Percentiles rank a stretch among this genome's conserved stretches.
These are phyloP conservation scores for Hypsizygus marmoreus DNA, from an alignment of 768 basidiomycete genomes.

Conservation along the genomic window DNA sequence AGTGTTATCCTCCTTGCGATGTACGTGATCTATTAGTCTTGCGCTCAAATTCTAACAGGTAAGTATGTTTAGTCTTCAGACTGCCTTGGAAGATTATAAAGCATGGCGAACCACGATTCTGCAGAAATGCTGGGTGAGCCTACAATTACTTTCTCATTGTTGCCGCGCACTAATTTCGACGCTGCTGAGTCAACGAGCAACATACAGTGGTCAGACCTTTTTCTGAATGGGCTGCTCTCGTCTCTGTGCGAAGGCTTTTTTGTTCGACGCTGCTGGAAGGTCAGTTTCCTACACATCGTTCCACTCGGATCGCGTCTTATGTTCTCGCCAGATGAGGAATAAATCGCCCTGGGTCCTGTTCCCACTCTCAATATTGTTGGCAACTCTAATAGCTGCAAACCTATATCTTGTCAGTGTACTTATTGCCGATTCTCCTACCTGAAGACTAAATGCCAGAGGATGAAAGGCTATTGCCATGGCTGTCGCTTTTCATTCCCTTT, in stretches of 20 bases:
- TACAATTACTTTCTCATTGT: neutral
- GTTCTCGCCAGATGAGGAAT: conserved; percentile 38
- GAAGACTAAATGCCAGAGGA: conserved; percentile 2
- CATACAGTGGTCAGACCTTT: conserved; percentile 47
- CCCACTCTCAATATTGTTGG: conserved; percentile 33
- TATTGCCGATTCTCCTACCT: neutral
- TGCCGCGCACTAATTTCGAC: neutral
- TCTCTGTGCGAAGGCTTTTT: conserved; percentile 50
- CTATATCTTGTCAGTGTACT: conserved; percentile 35
- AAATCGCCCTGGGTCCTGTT: conserved; percentile 36
- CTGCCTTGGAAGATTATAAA: conserved; percentile 42
- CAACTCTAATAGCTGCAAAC: conserved; percentile 38
- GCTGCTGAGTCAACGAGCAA: conserved; percentile 39
- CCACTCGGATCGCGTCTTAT: neutral
- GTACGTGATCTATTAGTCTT: conserved; percentile 28
- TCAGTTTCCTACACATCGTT: conserved; percentile 13
- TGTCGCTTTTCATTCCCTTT: conserved; percentile 23
- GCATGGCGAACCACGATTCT: conserved; percentile 38
- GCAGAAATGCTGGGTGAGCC: conserved; percentile 34
- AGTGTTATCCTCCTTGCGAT: conserved; percentile 40
- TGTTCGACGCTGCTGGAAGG: conserved; percentile 55
- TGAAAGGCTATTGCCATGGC: conserved; percentile 32
- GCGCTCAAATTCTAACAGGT: neutral
- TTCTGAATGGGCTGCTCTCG: conserved; percentile 50
- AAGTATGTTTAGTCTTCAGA: conserved; percentile 33